Percentiles rank a stretch among this genome's conserved stretches.
phyloP scores from a whole-genome alignment of 2,329 filamentous ascomycete genomes.

The Aspergillus ruber region DNA sequence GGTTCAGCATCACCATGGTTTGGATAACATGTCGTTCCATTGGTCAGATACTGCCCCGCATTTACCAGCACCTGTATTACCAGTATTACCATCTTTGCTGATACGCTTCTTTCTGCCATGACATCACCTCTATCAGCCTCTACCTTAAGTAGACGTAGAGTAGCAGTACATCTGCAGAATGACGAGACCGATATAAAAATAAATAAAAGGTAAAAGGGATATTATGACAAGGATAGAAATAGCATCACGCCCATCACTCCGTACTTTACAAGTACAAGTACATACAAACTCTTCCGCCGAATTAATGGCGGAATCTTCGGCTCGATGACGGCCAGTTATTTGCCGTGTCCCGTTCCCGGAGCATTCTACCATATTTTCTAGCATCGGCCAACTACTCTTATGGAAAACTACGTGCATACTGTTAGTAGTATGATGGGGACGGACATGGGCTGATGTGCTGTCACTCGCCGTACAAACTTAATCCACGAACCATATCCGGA shows the following conservation, averaged over 20 bases:
- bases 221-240: too few species aligned
- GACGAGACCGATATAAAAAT: too few species aligned
- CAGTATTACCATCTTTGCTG: neutral
- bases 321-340: neutral
- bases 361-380: neutral
- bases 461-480: neutral
- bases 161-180: neutral
- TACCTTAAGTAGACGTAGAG: neutral
- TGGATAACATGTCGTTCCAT: neutral
- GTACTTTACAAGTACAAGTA: too few species aligned
- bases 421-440: too few species aligned
- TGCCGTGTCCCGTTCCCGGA: neutral
- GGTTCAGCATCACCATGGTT: neutral
- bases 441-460: neutral
- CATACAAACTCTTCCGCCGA: too few species aligned
- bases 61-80: neutral
- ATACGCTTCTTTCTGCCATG: neutral
- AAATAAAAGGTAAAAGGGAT: too few species aligned
- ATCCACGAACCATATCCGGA: neutral
- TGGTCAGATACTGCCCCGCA: neutral
- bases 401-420: too few species aligned
- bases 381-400: neutral
- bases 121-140: neutral
- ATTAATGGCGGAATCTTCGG: neutral
- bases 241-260: too few species aligned